Evolutionary conservation across 2,329 filamentous ascomycete genomes (phyloP).

Genomic region (Lasiodiplodia citricola): DNA sequence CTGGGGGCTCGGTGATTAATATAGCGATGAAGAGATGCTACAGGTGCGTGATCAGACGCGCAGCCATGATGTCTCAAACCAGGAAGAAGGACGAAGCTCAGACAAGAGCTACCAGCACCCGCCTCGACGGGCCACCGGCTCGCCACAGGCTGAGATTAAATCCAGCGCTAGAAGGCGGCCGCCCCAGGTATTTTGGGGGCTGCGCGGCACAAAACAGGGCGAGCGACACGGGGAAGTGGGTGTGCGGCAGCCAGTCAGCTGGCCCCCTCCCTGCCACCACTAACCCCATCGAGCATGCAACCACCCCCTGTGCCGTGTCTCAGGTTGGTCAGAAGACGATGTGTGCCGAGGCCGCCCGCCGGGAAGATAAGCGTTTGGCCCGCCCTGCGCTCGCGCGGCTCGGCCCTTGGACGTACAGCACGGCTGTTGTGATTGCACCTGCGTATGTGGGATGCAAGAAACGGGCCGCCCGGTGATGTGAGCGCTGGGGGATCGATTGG

Average conservation of each 20-base stretch:
- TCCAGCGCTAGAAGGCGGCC: background rate
- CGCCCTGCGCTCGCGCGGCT: background rate
- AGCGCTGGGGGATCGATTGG: background rate
- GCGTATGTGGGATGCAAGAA: background rate
- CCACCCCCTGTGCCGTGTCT: background rate
- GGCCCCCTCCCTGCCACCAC: slow-evolving; percentile 10
- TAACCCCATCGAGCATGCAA: background rate
- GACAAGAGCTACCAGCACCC: too few species aligned
- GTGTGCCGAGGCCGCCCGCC: background rate
- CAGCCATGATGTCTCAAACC: too few species aligned
- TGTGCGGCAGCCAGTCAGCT: slow-evolving; percentile 21
- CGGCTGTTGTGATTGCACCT: slow-evolving; percentile 10
- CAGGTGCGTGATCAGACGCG: background rate
- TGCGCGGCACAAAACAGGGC: slow-evolving; percentile 4
- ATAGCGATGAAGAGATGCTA: background rate
- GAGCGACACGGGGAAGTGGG: slow-evolving; percentile 1
- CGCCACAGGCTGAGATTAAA: background rate
- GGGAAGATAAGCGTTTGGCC: background rate
- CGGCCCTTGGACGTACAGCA: slow-evolving; percentile 11
- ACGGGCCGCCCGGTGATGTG: background rate
- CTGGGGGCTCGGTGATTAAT: background rate
- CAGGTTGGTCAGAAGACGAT: slow-evolving; percentile 11
- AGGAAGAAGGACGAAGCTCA: too few species aligned
- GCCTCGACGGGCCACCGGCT: too few species aligned
- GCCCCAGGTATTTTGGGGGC: too few species aligned